phyloP scores from a whole-genome alignment of 352 stramenopile genomes.

The Pythium apleroticum region DNA sequence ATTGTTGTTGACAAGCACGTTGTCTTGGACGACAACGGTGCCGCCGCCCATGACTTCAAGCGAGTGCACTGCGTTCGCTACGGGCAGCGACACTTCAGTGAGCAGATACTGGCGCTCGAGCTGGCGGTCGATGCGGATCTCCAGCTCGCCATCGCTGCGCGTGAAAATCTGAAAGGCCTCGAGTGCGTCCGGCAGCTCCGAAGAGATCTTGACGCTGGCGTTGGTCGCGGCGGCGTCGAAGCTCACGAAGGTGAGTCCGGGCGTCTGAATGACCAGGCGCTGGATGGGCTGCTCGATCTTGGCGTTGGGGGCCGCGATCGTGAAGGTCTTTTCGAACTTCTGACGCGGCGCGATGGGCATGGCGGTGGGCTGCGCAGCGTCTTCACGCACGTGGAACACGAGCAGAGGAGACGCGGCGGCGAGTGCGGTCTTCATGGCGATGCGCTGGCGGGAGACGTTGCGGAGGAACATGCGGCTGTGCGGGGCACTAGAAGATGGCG shows the following conservation, averaged over 20 bases:
- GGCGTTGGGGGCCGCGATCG: not conserved
- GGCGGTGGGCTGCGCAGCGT: not conserved
- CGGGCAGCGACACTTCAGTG: slow-evolving; percentile 31
- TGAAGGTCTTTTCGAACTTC: slow-evolving; percentile 18
- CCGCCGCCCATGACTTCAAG: slow-evolving; percentile 10
- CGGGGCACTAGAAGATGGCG: not conserved
- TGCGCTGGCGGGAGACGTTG: slow-evolving; percentile 12
- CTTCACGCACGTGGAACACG: slow-evolving; percentile 12
- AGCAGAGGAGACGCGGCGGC: slow-evolving; percentile 18
- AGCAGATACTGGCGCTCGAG: slow-evolving; percentile 26
- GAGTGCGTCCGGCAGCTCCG: slow-evolving; percentile 16
- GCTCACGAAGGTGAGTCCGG: slow-evolving; percentile 32
- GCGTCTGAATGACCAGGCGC: slow-evolving; percentile 22
- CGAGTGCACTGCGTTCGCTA: slow-evolving; percentile 16
- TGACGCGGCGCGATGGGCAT: slow-evolving; percentile 20
- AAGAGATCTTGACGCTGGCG: slow-evolving; percentile 29
- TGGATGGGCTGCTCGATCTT: slow-evolving; percentile 11
- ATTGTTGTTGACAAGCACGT: slow-evolving; percentile 27
- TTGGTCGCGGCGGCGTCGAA: slow-evolving; percentile 21
- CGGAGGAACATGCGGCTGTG: slow-evolving; percentile 18
- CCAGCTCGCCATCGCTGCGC: slow-evolving; percentile 12
- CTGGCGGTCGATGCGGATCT: slow-evolving; percentile 12
- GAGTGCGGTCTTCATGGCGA: slow-evolving; percentile 23
- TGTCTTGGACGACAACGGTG: slow-evolving; percentile 31
- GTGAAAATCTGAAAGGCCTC: slow-evolving; percentile 22